Evolutionary conservation across 257 asterid genomes (phyloP), one percentile per base, ranked within the genome.

Genomic region (Prunella vulgaris): DNA sequence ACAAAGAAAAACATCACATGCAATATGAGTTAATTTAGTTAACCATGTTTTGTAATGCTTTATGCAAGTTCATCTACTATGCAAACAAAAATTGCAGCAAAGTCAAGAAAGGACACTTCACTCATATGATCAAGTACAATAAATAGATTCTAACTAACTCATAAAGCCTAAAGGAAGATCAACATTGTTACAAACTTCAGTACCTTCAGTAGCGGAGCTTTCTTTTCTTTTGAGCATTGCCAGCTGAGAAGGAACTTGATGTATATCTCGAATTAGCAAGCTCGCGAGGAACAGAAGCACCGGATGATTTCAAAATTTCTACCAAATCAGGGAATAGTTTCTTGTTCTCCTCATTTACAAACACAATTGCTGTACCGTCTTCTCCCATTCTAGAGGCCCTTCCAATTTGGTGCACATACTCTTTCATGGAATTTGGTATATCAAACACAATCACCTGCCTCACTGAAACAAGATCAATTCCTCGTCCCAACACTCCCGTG

Each of bases 321-420:
- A 88, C 84, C 77, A 90, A 80, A 72, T 88, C 89, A 2, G 89
- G 86, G 22, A 90, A 88, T 38, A 90, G 68, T 72, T 84, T 81
- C 82, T 82, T 90, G n/a, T 87, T 76, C 83, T 90, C 98, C 76
- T 88, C 98, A 73, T 88, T 90, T 1, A 88, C 89, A 83, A 93
- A 88, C 72, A 84, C 90, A 28, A 86, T 71, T 6, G 97, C 84
- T 4, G 78, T 69, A 35, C 97, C 98, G 70, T 84, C 88, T 83
- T 86, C 89, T 33, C 93, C 95, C 90, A 90, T 82, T 79, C 97
- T 87, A 14, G 98, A 92, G 21, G 97, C 97, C 80, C 98, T 86
- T 52, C 98, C 98, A 69, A 90, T 83, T 84, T 86, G 96, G 78
- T 93, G 98, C 67, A 93, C 93, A 12, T 90, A 90, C 78, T 93